phyloP scores from a whole-genome alignment of 176 grass and related monocot genomes.

The Melocanna baccifera region DNA sequence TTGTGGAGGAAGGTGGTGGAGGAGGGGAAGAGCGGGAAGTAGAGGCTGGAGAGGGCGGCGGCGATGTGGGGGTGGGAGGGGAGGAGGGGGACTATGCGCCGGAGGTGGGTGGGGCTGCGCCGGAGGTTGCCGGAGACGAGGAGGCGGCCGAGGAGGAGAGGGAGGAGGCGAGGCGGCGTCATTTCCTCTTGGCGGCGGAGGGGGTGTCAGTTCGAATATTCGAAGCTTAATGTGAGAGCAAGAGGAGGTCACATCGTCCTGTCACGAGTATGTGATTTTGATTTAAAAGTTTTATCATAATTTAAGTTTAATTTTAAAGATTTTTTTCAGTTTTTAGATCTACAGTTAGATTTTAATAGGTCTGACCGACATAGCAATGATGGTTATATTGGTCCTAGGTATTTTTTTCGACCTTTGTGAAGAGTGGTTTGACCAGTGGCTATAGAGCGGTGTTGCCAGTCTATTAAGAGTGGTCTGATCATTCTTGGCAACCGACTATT shows the following conservation, averaged over 20 bases:
- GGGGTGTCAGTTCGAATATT: constrained; percentile 11
- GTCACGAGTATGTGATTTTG: no score
- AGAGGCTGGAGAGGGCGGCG: constrained; percentile 36
- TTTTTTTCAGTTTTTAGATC: no score
- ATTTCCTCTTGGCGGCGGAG: not conserved
- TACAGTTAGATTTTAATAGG: no score
- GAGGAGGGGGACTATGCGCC: constrained; percentile 46
- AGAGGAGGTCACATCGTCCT: no score
- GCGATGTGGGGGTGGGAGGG: constrained; percentile 45
- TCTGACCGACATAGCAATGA: no score
- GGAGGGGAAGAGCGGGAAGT: constrained; percentile 64
- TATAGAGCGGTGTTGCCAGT: no score
- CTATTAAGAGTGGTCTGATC: no score
- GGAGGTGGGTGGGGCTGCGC: constrained; percentile 26
- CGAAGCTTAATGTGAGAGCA: not conserved
- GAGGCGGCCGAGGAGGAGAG: constrained; percentile 44
- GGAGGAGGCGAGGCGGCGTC: constrained; percentile 38
- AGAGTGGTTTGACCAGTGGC: rapidly evolving
- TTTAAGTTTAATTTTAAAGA: no score
- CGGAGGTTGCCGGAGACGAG: constrained; percentile 44
- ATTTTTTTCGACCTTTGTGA: no score
- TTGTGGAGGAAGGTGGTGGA: constrained; percentile 65
- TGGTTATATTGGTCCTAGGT: no score
- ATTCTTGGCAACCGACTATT: no score
- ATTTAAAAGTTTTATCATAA: no score